phyloP scores from a whole-genome alignment of 2,329 filamentous ascomycete species.

The Remersonia thermophila region DNA sequence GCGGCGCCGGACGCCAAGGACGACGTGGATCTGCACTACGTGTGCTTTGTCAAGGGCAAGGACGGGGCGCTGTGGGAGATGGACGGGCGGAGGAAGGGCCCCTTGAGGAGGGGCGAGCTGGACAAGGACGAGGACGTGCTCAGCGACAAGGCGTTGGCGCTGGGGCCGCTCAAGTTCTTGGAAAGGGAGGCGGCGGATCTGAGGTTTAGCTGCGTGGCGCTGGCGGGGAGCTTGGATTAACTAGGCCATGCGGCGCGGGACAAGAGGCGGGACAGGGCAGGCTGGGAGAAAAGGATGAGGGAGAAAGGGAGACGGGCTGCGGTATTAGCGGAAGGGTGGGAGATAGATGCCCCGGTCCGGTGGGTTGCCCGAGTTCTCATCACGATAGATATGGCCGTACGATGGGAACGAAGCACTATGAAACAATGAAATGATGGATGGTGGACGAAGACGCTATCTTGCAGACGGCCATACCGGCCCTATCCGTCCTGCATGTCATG shows the following conservation, averaged over 20 bases:
- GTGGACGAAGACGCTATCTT: too few species aligned
- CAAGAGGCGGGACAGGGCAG: background rate
- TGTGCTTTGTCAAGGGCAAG: constrained; percentile 72
- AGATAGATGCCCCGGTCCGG: too few species aligned
- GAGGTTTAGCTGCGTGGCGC: constrained; percentile 46
- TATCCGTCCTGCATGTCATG: too few species aligned
- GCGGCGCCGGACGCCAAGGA: constrained; percentile 65
- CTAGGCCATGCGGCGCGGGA: too few species aligned
- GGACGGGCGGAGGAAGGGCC: constrained; percentile 46
- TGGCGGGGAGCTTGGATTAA: constrained; percentile 40
- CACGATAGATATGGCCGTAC: too few species aligned
- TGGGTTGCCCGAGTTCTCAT: too few species aligned
- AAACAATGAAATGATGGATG: too few species aligned
- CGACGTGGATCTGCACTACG: constrained; percentile 86
- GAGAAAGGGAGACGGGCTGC: too few species aligned
- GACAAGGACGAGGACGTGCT: constrained; percentile 55
- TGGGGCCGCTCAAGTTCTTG: constrained; percentile 51
- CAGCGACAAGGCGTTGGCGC: constrained; percentile 59
- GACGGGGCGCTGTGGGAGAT: constrained; percentile 54
- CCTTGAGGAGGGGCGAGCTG: constrained; percentile 43
- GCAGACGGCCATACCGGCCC: too few species aligned
- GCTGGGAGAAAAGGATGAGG: constrained; percentile 1
- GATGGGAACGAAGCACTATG: too few species aligned
- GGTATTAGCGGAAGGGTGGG: too few species aligned
- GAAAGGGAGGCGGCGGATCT: constrained; percentile 43